Base-by-base conservation (phyloP, 495 filamentous ascomycete genomes). In the Penicillium roqueforti region DNA sequence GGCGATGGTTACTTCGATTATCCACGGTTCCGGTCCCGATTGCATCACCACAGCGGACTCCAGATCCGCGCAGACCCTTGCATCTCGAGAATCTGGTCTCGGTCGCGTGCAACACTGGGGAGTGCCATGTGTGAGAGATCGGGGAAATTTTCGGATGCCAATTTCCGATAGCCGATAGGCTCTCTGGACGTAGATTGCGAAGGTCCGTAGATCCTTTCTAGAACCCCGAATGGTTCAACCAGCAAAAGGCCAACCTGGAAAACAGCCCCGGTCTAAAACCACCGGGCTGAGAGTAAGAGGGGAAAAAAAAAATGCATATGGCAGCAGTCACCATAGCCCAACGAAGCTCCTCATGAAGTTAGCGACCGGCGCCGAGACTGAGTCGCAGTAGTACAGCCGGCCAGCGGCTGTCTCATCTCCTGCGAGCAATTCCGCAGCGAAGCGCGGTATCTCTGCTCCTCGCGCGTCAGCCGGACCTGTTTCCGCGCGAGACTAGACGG, bases 361-460 rank as follows among this genome's bases (percentile, higher is more conserved):
- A 67, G 54, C 8, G 64, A 67, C 14, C 64, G 61, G 8, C 62
- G 64, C 3, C 61, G 64, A 14, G 61, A 54, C 40, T 65, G 56
- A 23, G 54, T 65, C 1, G 61, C 50, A 52, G 50, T 48, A 13
- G 44, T 48, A 22, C 29, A 46, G 22, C 51, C 53, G 16, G 48
- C 61, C 25, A 67, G 31, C n/a, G 64, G 62, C 54, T 60, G 61
- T 20, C 51, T 56, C 28, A 65, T 45, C 28, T 65, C 62, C 37
- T 38, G 60, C 14, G 64, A 60, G 42, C 59, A 67, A 22, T 60
- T 65, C 64, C 64, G 62, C 14, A 54, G 20, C 3, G 56, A 62
- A 3, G 64, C 60, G 6, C 64, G 64, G 22, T 67, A 67, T 13
- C 56, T 57, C 47, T 69, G 67, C 55, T 71, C 68, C 50, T 71